Base-by-base conservation (phyloP, 192 early-diverging fungal genomes). In the Dissophora ornata region DNA sequence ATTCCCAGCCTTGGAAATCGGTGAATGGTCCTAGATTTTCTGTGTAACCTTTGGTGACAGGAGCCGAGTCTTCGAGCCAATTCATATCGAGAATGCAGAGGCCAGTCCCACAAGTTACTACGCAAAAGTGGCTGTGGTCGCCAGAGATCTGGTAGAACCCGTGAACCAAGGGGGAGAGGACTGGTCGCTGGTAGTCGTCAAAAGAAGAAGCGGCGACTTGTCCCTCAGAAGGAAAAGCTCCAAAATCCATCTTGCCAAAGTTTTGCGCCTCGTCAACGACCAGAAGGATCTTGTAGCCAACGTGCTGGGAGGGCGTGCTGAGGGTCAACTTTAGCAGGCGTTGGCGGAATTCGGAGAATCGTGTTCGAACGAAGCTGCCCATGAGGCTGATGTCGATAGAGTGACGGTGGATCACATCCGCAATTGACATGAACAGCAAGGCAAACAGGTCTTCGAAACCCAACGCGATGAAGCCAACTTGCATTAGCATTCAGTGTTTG, bases 201-300 rank as follows among this genome's bases (percentile, higher is more conserved):
- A 0, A 22, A 12, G 54, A 57, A 34, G 53, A 52, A 48, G 53
- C 41, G 24, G 19, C 53, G 32, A 21, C 53, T 56, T 12, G 21
- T 56, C 4, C n/a, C 19, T 55, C 44, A 52, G 51, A 62, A 15
- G 48, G 29, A 9, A 51, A 70, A 6, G 22, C 30, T 26, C 68
- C 59, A 57, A 57, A 62, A 6, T 62, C 54, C 24, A 32, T 6
- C 0, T 73, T 58, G 46, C 54, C 46, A 21, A 73, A 61, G 58
- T 44, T 58, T 45, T 73, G 69, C n/a, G 69, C 69, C n/a, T 71
- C 69, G 47, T 71, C 69, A 51, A 71, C 26, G 44, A 62, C 60
- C 21, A 71, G 13, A 58, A 71, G 47, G 54, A 71, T 63, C 53
- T 45, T 63, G 46, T 50, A 62, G 47, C 12, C 38, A 50, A 40